Evolutionary conservation across 805 yeast genomes (phyloP).

Genomic region (Torulaspora indica): DNA sequence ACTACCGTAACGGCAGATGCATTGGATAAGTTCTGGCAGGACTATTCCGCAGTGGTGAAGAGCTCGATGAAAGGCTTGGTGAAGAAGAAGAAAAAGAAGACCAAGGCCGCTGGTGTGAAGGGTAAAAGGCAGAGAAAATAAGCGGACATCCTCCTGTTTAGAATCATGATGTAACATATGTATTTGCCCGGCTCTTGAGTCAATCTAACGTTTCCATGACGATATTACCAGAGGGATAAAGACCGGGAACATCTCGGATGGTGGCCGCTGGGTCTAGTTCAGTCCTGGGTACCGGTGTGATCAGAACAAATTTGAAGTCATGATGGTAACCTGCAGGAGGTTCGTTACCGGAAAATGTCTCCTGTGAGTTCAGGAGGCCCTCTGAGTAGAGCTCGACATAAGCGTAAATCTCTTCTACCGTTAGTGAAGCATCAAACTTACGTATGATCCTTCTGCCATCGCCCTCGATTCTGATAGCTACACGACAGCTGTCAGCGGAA

Average conservation of each 20-base stretch:
- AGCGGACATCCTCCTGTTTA: constrained; percentile 1
- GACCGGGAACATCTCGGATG: constrained; percentile 42
- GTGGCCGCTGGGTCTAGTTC: constrained; percentile 36
- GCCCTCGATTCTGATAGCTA: constrained; percentile 62
- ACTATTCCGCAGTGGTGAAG: constrained; percentile 65
- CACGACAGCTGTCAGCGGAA: constrained; percentile 42
- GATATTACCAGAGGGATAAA: constrained; percentile 64
- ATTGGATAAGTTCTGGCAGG: constrained; percentile 71
- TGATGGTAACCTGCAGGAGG: constrained; percentile 43
- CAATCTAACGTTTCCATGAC: constrained; percentile 41
- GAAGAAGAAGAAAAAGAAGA: constrained; percentile 74
- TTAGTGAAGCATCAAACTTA: constrained; percentile 43
- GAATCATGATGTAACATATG: constrained; percentile 6
- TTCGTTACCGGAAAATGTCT: constrained; percentile 17
- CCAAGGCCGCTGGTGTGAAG: constrained; percentile 37
- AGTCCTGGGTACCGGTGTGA: constrained; percentile 54
- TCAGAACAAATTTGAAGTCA: constrained; percentile 46
- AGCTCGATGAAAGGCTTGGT: constrained; percentile 68
- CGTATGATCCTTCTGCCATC: constrained; percentile 54
- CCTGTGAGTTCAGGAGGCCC: constrained; percentile 25
- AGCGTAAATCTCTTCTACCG: constrained; percentile 64
- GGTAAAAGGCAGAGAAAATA: constrained; percentile 15
- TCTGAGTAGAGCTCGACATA: constrained; percentile 52
- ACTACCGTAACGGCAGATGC: constrained; percentile 63
- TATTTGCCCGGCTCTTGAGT: constrained; percentile 6